Percentiles rank a stretch among this genome's conserved stretches.
Evolutionary conservation across 1,284 basidiomycete genomes (phyloP).

Genomic region (Ceratobasidium sp.): DNA sequence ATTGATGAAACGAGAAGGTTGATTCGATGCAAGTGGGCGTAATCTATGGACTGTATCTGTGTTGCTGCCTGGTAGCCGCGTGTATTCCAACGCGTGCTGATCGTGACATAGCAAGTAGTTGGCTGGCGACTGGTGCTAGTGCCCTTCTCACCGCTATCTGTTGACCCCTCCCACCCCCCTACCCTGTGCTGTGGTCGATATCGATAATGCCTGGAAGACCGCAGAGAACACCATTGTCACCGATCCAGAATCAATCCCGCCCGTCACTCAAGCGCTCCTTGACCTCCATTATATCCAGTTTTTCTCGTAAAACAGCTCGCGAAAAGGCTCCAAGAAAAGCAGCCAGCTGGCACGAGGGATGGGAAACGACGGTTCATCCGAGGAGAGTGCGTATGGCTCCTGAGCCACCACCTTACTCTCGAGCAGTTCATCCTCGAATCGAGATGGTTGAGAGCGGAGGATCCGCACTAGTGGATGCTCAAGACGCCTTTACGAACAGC

Average conservation of each 20-base stretch:
- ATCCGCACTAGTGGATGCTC: conserved; percentile 3
- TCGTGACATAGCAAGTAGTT: no score
- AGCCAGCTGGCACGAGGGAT: neutral
- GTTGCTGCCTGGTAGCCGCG: no score
- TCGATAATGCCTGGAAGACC: no score
- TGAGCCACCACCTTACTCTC: neutral
- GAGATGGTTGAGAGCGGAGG: conserved; percentile 19
- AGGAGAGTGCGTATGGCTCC: neutral
- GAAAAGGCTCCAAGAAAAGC: neutral
- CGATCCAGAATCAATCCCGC: neutral
- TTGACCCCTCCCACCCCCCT: no score
- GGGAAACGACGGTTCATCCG: neutral
- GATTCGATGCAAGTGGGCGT: no score
- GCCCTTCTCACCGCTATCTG: no score
- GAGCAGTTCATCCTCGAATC: neutral
- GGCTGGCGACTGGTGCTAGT: no score
- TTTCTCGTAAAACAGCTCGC: neutral
- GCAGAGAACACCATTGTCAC: no score
- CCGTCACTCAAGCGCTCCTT: conserved; percentile 7
- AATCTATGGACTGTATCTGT: no score
- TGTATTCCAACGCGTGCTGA: no score
- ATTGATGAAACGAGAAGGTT: no score
- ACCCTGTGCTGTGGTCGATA: no score
- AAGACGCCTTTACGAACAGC: conserved; percentile 25
- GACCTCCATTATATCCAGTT: conserved; percentile 3